A percentile compares a stretch with the other conserved stretches of the same genome.
Conservation (phyloP, 2,329 filamentous ascomycete species). For the Xylaria sp. region DNA sequence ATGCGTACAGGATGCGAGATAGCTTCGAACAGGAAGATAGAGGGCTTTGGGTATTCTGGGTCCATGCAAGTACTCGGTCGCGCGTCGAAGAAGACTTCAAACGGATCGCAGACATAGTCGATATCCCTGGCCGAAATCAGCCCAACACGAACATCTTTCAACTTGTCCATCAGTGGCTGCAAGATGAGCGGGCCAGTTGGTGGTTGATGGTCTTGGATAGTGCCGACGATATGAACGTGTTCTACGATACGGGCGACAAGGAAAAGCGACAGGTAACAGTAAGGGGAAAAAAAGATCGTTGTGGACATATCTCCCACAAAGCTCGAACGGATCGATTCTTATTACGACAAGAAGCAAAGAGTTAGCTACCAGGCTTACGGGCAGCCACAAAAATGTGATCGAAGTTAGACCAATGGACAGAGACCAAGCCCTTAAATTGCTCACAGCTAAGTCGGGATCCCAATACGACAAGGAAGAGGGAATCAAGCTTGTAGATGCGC, state of each 20-base stretch:
- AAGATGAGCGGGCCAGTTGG: constrained; percentile 34
- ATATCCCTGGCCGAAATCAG: constrained; percentile 37
- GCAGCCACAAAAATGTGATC: constrained; percentile 20
- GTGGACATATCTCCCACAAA: constrained; percentile 38
- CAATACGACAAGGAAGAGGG: constrained; percentile 22
- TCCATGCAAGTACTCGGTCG: constrained; percentile 40
- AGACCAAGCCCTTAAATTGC: constrained; percentile 8
- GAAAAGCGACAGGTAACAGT: not conserved
- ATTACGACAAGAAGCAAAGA: constrained; percentile 34
- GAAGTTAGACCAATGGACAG: constrained; percentile 15
- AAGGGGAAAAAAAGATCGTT: constrained; percentile 17
- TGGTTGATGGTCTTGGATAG: constrained; percentile 48
- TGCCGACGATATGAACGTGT: constrained; percentile 42
- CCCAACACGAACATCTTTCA: constrained; percentile 31
- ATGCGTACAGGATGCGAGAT: constrained; percentile 26
- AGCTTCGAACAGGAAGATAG: not conserved
- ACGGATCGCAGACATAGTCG: constrained; percentile 40
- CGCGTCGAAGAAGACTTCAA: constrained; percentile 43
- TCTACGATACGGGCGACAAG: constrained; percentile 31
- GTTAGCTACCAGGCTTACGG: constrained; percentile 29
- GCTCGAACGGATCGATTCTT: constrained; percentile 40
- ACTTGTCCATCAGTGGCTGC: constrained; percentile 43
- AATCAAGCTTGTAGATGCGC: constrained; percentile 35
- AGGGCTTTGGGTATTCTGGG: constrained; percentile 43
- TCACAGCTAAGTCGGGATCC: constrained; percentile 1